Percentiles rank a stretch among this genome's conserved stretches.
phyloP scores from a whole-genome alignment of 1,139 yeast genomes.

The Yamadazyma siamensis region DNA sequence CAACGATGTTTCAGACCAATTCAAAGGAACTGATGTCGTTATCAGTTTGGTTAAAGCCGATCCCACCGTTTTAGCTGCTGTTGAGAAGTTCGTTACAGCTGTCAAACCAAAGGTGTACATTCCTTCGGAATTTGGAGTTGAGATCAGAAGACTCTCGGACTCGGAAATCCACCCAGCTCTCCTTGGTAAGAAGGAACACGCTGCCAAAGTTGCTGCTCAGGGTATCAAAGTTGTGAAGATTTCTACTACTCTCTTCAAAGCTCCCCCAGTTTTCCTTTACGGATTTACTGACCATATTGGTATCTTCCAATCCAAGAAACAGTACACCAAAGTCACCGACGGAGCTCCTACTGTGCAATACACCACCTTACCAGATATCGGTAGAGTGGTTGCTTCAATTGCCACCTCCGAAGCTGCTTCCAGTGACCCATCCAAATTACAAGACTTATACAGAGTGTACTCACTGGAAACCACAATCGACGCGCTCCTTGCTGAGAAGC shows the following conservation, averaged over 20 bases:
- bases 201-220: conserved; percentile 33
- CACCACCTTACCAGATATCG: conserved; percentile 45
- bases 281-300: conserved; percentile 38
- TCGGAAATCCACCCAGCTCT: conserved; percentile 33
- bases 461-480: conserved; percentile 39
- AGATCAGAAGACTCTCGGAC: conserved; percentile 20
- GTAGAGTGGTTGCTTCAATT: conserved; percentile 38
- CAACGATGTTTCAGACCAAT: conserved; percentile 27
- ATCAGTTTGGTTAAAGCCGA: conserved; percentile 39
- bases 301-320: conserved; percentile 27
- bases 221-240: conserved; percentile 56
- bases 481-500: conserved; percentile 39
- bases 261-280: conserved; percentile 34
- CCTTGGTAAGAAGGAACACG: conserved; percentile 35
- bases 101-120: conserved; percentile 52
- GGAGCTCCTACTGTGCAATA: conserved; percentile 33
- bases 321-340: conserved; percentile 37
- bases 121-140: conserved; percentile 63
- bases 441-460: conserved; percentile 42
- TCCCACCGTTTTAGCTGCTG: conserved; percentile 20
- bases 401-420: conserved; percentile 34
- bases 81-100: conserved; percentile 32
- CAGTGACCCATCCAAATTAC: conserved; percentile 34
- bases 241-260: conserved; percentile 41
- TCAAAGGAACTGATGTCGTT: conserved; percentile 50